These are phyloP conservation scores for Hirschioporus abietinus DNA, from an alignment of 768 basidiomycete species.

Conservation along the genomic window DNA sequence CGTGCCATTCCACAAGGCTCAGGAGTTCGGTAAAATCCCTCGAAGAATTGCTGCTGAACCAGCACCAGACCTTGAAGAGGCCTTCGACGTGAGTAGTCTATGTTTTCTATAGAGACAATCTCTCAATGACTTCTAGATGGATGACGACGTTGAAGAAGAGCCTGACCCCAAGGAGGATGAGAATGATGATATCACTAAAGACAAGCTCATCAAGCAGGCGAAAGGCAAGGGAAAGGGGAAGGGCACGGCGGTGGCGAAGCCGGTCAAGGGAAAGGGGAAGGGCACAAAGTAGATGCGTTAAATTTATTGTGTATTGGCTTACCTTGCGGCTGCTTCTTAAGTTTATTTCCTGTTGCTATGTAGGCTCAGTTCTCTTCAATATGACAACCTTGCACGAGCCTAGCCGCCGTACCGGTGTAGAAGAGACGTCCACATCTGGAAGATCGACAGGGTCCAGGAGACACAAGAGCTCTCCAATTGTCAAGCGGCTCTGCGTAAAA, in stretches of 20 bases:
- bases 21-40: slow-evolving; percentile 68
- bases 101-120: slow-evolving; percentile 5
- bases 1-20: slow-evolving; percentile 89
- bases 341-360: background rate
- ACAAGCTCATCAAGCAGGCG: slow-evolving; percentile 26
- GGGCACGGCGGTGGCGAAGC: slow-evolving; percentile 1
- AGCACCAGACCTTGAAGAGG: slow-evolving; percentile 89
- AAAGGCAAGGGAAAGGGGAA: slow-evolving; percentile 14
- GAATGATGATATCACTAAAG: slow-evolving; percentile 22
- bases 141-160: slow-evolving; percentile 39
- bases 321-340: background rate
- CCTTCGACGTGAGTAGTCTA: slow-evolving; percentile 58
- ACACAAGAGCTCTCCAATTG: background rate
- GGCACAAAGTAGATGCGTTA: background rate
- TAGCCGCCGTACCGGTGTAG: background rate
- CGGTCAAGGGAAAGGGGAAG: slow-evolving; percentile 1
- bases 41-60: slow-evolving; percentile 76
- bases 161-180: slow-evolving; percentile 16
- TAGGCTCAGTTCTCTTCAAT: background rate
- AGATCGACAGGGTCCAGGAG: background rate
- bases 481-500: background rate
- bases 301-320: background rate
- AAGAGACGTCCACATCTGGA: background rate
- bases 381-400: too few relatives aligned
- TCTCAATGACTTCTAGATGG: slow-evolving; percentile 27